Conservation (phyloP, 768 basidiomycete genomes). For the Crepidotus variabilis region DNA sequence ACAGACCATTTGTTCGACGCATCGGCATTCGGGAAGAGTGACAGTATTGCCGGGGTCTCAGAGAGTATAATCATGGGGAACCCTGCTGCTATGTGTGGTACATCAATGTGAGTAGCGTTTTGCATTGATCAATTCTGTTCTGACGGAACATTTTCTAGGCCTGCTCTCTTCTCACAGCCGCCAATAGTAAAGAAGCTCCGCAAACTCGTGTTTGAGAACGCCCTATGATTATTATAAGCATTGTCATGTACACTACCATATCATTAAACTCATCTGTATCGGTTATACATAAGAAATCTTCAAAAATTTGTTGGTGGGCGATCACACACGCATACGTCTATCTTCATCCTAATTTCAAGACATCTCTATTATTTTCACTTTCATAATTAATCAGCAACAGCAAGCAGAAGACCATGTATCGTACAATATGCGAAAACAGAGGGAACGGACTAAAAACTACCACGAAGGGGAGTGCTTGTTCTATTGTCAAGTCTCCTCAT, state of each 20-base stretch:
- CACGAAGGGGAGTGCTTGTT: constrained; percentile 66
- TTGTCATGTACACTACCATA: background rate
- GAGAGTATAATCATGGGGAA: constrained; percentile 99
- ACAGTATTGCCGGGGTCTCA: constrained; percentile 93
- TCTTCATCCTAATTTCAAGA: too few relatives aligned
- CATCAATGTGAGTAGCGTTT: constrained; percentile 70
- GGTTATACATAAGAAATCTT: too few relatives aligned
- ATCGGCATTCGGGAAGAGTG: constrained; percentile 92
- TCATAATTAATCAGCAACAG: too few relatives aligned
- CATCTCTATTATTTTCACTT: too few relatives aligned
- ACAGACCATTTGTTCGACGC: constrained; percentile 99
- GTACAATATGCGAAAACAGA: background rate
- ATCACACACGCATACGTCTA: too few relatives aligned
- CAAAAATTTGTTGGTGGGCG: too few relatives aligned
- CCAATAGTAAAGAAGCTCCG: constrained; percentile 47
- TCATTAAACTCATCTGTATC: background rate
- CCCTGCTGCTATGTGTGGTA: constrained; percentile 90
- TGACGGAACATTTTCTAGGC: constrained; percentile 28
- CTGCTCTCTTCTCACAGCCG: constrained; percentile 41
- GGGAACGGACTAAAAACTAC: constrained; percentile 2
- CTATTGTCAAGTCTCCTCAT: constrained; percentile 77
- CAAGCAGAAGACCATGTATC: background rate
- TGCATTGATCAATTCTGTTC: background rate
- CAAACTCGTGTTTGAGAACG: constrained; percentile 45
- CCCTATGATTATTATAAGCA: constrained; percentile 27